phyloP scores from a whole-genome alignment of 1,284 basidiomycete genomes.

The Puccinia hordei region DNA sequence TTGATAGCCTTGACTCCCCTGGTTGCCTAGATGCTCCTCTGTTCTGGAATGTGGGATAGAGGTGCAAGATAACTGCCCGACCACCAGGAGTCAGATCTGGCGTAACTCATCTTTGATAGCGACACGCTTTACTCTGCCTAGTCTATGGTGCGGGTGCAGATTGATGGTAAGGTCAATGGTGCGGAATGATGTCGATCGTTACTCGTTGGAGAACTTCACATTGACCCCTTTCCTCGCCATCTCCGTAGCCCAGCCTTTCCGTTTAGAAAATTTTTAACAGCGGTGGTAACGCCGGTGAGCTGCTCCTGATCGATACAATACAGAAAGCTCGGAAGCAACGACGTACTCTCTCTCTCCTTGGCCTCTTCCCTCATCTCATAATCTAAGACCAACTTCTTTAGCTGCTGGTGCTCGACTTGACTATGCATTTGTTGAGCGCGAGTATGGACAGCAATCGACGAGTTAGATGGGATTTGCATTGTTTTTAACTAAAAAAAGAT shows the following conservation, averaged over 20 bases:
- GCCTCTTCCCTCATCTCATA: conserved; percentile 62
- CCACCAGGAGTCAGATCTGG: no score
- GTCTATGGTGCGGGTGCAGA: no score
- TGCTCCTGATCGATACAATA: not conserved
- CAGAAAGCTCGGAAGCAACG: not conserved
- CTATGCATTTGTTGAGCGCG: conserved; percentile 84
- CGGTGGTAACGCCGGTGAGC: not conserved
- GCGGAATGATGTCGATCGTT: not conserved
- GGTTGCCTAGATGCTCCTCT: no score
- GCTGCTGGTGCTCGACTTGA: conserved; percentile 88
- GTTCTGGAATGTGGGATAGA: no score
- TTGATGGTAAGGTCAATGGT: no score
- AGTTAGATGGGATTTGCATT: conserved; percentile 80
- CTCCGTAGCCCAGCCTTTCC: conserved; percentile 31
- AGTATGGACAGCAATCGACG: conserved; percentile 83
- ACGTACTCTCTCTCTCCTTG: conserved; percentile 59
- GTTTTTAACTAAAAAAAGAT: conserved; percentile 68
- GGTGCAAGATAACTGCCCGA: no score
- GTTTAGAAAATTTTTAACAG: not conserved
- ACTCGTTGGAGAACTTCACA: conserved; percentile 37
- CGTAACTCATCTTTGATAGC: no score
- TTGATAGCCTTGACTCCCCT: no score
- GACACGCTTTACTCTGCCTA: no score
- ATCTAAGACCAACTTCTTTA: conserved; percentile 79
- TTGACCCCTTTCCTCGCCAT: conserved; percentile 43